phyloP scores from a whole-genome alignment of 495 filamentous ascomycete genomes.

The Talaromyces stipitatus region DNA sequence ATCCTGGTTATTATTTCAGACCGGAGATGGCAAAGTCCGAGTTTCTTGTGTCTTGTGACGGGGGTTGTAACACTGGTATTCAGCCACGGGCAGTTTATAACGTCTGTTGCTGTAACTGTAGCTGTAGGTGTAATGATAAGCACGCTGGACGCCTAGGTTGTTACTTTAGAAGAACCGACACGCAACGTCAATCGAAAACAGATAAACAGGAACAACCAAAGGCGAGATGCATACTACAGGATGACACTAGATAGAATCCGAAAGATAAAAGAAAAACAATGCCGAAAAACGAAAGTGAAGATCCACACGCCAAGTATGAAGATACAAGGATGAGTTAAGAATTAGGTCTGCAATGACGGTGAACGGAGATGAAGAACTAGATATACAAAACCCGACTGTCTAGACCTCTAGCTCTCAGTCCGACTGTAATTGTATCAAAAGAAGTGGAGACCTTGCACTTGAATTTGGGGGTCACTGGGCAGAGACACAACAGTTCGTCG shows the following conservation, averaged over 20 bases:
- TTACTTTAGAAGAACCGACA: neutral
- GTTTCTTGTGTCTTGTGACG: neutral
- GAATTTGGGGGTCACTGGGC: slow-evolving; percentile 16
- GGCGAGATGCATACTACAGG: neutral
- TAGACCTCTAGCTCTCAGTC: neutral
- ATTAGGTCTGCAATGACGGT: neutral
- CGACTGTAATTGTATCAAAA: neutral
- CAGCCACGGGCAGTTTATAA: neutral
- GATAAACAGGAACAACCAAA: neutral
- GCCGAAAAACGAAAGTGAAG: slow-evolving; percentile 11
- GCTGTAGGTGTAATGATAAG: neutral
- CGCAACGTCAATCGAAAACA: slow-evolving; percentile 3
- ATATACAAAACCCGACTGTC: slow-evolving; percentile 12
- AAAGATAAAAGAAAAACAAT: neutral
- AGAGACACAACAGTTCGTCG: neutral
- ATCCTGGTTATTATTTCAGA: neutral
- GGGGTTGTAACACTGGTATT: neutral
- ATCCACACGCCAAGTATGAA: neutral
- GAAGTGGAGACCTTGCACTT: neutral
- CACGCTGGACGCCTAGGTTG: neutral
- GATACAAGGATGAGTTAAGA: slow-evolving; percentile 19
- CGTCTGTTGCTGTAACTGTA: neutral
- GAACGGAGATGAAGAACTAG: slow-evolving; percentile 20
- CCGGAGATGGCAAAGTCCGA: slow-evolving; percentile 3
- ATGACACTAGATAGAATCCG: neutral